Base-by-base conservation (phyloP, 306 rosid genomes). In the Quercus glauca region DNA sequence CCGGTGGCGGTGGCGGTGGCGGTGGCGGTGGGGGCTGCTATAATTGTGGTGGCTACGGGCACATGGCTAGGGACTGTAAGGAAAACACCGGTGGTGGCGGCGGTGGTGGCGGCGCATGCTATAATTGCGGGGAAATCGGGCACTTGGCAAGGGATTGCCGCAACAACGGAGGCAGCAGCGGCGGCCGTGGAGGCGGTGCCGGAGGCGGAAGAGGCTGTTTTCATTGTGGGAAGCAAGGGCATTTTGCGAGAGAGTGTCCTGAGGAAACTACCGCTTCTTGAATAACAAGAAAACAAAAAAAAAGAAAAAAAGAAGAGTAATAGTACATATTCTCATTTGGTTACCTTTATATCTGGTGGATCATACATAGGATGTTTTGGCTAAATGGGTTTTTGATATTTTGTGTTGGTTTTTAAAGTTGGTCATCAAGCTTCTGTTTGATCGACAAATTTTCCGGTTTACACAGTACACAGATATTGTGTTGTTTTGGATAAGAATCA, bases 211-310 rank as follows among this genome's bases (percentile, higher is more conserved):
- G 23, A 43, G 76, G 80, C 1, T 91, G 95, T 79, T 93, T 88
- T 58, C 87, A 89, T 52, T 93, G 98, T 75, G 98, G 98, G 79
- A 86, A 89, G 82, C 83, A 89, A 12, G 93, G 93, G 17, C 96
- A 91, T 81, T 84, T 92, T 80, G 97, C 97, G 0, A 90, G 87
- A 80, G 98, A 94, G 37, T 94, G 98, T 71, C 76, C 88, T 11
- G 84, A 82, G 45, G 45, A 37, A 37, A 8, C 45, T 37, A 37
- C 45, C 6, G 85, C 82, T 3, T 68, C 90, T 73, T 88, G 79
- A 78, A 57, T 53, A 73, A 58, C 12, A 21, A 73, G 25, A 15
- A 60, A 81, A 68, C 68, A 84, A 84, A 89, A 15, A 73, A 23
- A 15, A 56, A 80, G 60, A 76, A 84, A 86, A n/a, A n/a, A n/a